phyloP scores from a whole-genome alignment of 2,329 filamentous ascomycete species.

The Phyllosticta capitalensis region DNA sequence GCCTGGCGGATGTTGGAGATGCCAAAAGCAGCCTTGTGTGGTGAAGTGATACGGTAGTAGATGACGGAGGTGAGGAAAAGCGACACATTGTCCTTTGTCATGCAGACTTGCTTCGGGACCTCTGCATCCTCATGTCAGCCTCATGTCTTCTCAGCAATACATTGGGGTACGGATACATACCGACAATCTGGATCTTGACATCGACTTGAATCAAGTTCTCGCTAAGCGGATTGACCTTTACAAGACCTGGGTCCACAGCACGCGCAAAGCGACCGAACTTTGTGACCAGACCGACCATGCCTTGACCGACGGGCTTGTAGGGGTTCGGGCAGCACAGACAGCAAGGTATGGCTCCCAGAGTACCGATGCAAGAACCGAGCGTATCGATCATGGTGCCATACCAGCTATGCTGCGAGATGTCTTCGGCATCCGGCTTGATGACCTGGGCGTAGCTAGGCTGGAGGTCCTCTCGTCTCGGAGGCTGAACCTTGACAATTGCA shows the following conservation, averaged over 20 bases:
- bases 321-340: slow-evolving; percentile 90
- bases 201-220: slow-evolving; percentile 87
- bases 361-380: slow-evolving; percentile 66
- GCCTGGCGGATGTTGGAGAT: slow-evolving; percentile 91
- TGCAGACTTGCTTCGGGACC: slow-evolving; percentile 92
- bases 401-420: slow-evolving; percentile 70
- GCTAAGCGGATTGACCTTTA: slow-evolving; percentile 93
- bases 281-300: slow-evolving; percentile 89
- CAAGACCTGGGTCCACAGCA: slow-evolving; percentile 90
- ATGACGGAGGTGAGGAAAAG: slow-evolving; percentile 92
- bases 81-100: slow-evolving; percentile 99
- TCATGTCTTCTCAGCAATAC: background rate
- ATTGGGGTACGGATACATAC: slow-evolving; percentile 25
- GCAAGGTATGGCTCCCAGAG: slow-evolving; percentile 78
- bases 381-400: slow-evolving; percentile 79
- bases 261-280: slow-evolving; percentile 93
- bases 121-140: slow-evolving; percentile 38
- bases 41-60: slow-evolving; percentile 94
- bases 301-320: slow-evolving; percentile 85
- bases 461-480: slow-evolving; percentile 71
- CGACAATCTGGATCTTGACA: slow-evolving; percentile 97
- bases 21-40: slow-evolving; percentile 94
- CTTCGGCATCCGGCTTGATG: slow-evolving; percentile 52
- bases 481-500: slow-evolving; percentile 54
- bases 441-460: slow-evolving; percentile 70